These are phyloP conservation scores for Dryadomyces quercivorus DNA, from an alignment of 2,329 filamentous ascomycete species.

Conservation along the genomic window DNA sequence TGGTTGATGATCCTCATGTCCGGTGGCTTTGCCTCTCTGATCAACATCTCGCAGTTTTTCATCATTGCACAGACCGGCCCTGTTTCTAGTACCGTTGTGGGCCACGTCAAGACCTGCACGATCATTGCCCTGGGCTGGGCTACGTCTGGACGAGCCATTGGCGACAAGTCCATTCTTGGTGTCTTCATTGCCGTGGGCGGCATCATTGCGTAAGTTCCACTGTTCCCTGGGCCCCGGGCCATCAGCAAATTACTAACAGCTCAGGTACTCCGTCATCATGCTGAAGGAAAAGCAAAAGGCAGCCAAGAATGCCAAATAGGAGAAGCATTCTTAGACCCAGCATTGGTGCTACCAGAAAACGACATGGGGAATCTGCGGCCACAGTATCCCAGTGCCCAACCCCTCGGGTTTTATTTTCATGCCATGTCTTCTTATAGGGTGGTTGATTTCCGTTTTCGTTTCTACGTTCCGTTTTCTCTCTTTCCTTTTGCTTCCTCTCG, in stretches of 20 bases:
- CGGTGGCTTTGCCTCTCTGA: conserved; percentile 48
- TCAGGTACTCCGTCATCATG: conserved; percentile 21
- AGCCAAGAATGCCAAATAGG: conserved; percentile 3
- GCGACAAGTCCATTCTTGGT: conserved; percentile 41
- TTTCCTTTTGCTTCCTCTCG: not conserved
- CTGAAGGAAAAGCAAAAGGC: conserved; percentile 15
- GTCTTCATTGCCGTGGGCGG: conserved; percentile 43
- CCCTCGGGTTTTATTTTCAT: not conserved
- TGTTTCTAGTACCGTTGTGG: conserved; percentile 53
- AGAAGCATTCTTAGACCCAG: not conserved
- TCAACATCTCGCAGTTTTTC: conserved; percentile 54
- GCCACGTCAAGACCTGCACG: conserved; percentile 52
- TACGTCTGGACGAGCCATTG: conserved; percentile 39
- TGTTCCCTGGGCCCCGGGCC: too few relatives aligned
- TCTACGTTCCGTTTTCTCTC: not conserved
- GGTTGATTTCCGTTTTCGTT: not conserved
- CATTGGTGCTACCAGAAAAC: not conserved
- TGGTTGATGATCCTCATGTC: conserved; percentile 52
- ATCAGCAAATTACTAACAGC: conserved; percentile 4
- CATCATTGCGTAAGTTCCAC: conserved; percentile 38
- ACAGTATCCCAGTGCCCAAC: not conserved
- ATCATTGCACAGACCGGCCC: conserved; percentile 50
- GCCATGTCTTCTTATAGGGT: not conserved
- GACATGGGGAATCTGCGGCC: too few relatives aligned
- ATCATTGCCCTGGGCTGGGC: conserved; percentile 54